Base-by-base conservation (phyloP, 139 green algal genomes). In the Pseudopediastrum boryanum region DNA sequence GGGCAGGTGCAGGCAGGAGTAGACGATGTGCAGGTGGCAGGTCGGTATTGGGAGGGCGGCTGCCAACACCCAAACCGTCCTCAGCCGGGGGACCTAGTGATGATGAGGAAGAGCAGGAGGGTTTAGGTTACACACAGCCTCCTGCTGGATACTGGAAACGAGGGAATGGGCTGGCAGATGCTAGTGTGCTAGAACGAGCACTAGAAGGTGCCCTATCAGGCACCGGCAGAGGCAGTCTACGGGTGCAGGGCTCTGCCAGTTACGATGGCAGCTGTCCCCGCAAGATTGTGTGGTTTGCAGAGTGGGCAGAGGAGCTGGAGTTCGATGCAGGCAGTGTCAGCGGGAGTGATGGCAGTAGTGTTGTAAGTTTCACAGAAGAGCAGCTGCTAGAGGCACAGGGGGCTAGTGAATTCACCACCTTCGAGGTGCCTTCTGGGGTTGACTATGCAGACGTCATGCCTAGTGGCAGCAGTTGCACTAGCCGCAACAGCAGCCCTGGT, bases 341-440 rank as follows among this genome's bases (percentile, higher is more conserved):
- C 62, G 44, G 62, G 1, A 38, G 29, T 27, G 61, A 27, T 44
- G 21, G 44, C 65, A 78, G 71, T 41, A 78, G 71, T 41, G 27
- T 61, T 4, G 54, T 70, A 41, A 78, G 71, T 31, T 78, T 78
- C 54, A 78, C 71, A n/a, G 71, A 78, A 35, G 71, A 78, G 38
- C 71, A 78, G 54, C 56, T 78, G 54, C 71, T 78, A 21, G 71
- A 71, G 27, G 71, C 71, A 66, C 58, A 66, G 38, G 71, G 71
- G 6, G 70, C 51, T 12, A 38, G 70, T 2, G 71, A 78, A 56
- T 78, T 78, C 35, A 70, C 71, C 5, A 63, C 33, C 2, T 36
- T 56, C 19, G 16, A 58, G 29, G 46, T 10, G 9, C 51, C 70
- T 41, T 23, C 41, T 29, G 66, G n/a, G 16, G 27, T 41, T 27